phyloP scores from a whole-genome alignment of 2,329 filamentous ascomycete species.

The Aspergillus neoniger region DNA sequence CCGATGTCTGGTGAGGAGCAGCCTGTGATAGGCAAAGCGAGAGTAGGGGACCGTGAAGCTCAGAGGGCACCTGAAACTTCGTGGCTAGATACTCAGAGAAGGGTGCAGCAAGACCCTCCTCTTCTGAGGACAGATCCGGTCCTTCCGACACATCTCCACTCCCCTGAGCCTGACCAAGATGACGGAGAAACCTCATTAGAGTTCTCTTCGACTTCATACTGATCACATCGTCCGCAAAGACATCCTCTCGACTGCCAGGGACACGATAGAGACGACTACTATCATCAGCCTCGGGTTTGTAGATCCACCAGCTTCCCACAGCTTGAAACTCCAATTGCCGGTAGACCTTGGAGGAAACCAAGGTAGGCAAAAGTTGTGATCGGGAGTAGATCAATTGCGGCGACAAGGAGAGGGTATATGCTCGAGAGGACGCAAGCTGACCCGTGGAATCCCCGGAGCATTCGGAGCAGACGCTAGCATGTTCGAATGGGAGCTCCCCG shows the following conservation, averaged over 20 bases:
- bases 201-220: constrained; percentile 78
- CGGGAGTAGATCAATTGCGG: constrained; percentile 85
- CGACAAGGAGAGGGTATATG: constrained; percentile 80
- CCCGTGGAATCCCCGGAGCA: constrained; percentile 20
- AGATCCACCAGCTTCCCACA: constrained; percentile 89
- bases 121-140: constrained; percentile 47
- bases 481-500: constrained; percentile 40
- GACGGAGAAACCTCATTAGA: constrained; percentile 92
- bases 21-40: constrained; percentile 76
- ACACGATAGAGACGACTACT: constrained; percentile 62
- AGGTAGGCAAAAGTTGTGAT: constrained; percentile 72
- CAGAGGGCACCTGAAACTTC: constrained; percentile 67
- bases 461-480: constrained; percentile 36
- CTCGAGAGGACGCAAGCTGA: constrained; percentile 58
- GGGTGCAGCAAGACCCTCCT: constrained; percentile 57
- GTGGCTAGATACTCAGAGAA: constrained; percentile 50
- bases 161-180: constrained; percentile 64
- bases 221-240: constrained; percentile 77
- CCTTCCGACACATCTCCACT: constrained; percentile 40
- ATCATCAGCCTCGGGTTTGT: constrained; percentile 34
- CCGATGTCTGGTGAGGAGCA: constrained; percentile 54
- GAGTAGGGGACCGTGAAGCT: constrained; percentile 64
- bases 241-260: constrained; percentile 86
- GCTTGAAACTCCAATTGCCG: constrained; percentile 90
- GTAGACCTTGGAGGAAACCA: constrained; percentile 88